Conservation (phyloP, 805 yeast genomes). For the Metschnikowia bowlesiae region DNA sequence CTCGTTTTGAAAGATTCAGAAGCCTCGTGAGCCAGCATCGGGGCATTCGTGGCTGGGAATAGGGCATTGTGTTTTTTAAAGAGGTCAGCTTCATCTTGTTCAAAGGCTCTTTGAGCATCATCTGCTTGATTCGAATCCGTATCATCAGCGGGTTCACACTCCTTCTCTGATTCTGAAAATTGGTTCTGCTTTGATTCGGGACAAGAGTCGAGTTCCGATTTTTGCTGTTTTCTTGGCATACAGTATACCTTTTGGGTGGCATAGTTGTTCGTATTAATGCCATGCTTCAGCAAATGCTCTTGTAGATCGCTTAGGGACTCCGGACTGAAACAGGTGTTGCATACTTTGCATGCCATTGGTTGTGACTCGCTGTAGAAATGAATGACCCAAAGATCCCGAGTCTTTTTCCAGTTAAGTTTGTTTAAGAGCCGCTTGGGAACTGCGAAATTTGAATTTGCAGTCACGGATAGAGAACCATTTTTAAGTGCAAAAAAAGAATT, state of each 20-base stretch:
- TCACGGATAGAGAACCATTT: not conserved
- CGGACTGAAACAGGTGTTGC: not conserved
- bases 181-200: not conserved
- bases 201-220: not conserved
- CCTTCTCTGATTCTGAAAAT: not conserved
- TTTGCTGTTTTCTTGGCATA: not conserved
- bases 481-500: not conserved
- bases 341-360: not conserved
- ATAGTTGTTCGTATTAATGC: constrained; percentile 3
- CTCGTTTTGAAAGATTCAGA: not conserved
- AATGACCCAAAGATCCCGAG: not conserved
- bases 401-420: not conserved
- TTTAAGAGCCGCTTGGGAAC: not conserved
- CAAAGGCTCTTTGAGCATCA: not conserved
- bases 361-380: not conserved
- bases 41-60: not conserved
- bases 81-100: not conserved
- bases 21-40: not conserved
- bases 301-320: not conserved
- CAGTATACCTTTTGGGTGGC: not conserved
- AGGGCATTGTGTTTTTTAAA: not conserved
- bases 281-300: constrained; percentile 7
- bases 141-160: not conserved
- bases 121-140: not conserved
- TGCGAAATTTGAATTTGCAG: not conserved